Conservation (phyloP, 78 protist genomes). For the Emiliania huxleyi region DNA sequence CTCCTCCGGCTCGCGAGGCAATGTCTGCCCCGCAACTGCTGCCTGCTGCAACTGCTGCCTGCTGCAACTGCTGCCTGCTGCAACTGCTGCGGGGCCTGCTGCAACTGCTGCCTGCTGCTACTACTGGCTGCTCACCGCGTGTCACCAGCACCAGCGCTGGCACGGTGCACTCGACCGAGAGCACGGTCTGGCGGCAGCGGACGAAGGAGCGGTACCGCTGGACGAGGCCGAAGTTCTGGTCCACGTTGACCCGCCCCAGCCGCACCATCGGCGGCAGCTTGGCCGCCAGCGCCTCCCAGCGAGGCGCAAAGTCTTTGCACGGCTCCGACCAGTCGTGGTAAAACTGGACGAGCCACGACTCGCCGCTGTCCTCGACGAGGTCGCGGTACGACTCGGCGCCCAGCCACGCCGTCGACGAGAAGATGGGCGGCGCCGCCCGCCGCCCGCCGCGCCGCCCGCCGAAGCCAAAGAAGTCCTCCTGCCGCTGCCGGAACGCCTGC, state of each 20-base stretch:
- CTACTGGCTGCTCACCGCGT: too few species aligned
- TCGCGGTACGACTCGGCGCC: background rate
- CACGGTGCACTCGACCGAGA: background rate
- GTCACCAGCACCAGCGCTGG: background rate
- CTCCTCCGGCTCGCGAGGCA: too few species aligned
- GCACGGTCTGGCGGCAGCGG: background rate
- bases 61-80: too few species aligned
- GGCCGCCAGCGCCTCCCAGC: background rate
- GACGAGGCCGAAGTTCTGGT: background rate
- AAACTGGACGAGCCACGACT: background rate
- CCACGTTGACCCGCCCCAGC: background rate
- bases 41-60: too few species aligned
- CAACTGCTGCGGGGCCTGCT: too few species aligned
- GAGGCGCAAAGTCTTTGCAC: background rate
- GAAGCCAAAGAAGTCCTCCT: too few species aligned
- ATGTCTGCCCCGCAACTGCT: too few species aligned
- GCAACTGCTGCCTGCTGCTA: too few species aligned
- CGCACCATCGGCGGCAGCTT: conserved; percentile 8
- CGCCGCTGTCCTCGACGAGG: background rate
- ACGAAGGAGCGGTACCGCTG: background rate
- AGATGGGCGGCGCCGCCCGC: background rate
- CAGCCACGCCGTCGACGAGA: background rate
- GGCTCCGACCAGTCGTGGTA: background rate
- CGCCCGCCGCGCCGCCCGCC: background rate
- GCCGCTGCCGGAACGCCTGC: too few species aligned